Conservation (phyloP, 169 alveolate species). For the Condylostoma magnum region DNA sequence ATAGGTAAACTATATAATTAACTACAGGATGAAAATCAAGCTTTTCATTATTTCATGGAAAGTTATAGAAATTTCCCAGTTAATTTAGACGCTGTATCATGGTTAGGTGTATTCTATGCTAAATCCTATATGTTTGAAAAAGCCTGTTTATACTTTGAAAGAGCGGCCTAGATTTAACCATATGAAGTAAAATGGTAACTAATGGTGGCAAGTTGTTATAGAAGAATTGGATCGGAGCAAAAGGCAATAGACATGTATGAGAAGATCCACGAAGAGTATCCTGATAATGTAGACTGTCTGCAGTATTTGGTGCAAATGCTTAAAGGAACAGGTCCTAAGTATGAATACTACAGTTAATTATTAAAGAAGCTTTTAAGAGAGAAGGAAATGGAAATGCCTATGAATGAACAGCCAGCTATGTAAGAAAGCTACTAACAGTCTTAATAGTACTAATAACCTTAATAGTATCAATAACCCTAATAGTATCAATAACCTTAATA, state of each 20-base stretch:
- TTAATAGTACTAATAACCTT: too few species aligned
- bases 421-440: too few species aligned
- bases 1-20: conserved; percentile 69
- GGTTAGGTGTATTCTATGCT: conserved; percentile 89
- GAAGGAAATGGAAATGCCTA: conserved; percentile 14
- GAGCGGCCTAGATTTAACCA: conserved; percentile 87
- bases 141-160: conserved; percentile 82
- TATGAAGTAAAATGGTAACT: conserved; percentile 86
- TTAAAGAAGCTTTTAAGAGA: conserved; percentile 21
- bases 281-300: conserved; percentile 84
- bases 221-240: conserved; percentile 80
- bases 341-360: not conserved
- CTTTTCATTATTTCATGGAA: conserved; percentile 83
- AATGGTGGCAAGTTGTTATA: conserved; percentile 90
- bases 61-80: conserved; percentile 84
- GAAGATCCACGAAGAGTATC: conserved; percentile 79
- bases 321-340: conserved; percentile 36
- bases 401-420: too few species aligned
- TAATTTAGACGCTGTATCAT: conserved; percentile 86
- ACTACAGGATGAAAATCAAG: conserved; percentile 82
- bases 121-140: conserved; percentile 85
- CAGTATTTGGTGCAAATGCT: conserved; percentile 33
- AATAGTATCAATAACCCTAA: too few species aligned
- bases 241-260: conserved; percentile 81
- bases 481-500: too few species aligned